Conservation (phyloP, 257 asterid species). For the Ballota nigra region DNA sequence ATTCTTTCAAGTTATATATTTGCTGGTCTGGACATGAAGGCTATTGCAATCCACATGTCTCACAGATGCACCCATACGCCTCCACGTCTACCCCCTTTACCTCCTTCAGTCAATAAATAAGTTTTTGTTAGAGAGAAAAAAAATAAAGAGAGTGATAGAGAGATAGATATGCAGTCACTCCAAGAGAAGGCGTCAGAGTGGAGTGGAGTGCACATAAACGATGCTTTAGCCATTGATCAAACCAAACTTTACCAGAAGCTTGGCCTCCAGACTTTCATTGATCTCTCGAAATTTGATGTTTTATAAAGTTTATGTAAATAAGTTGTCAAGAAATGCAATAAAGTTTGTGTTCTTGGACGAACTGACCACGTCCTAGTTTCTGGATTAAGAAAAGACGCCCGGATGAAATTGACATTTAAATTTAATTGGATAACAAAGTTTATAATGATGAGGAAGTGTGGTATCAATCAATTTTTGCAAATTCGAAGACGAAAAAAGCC, state of each 20-base stretch:
- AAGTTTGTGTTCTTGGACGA: background rate
- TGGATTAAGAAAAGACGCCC: background rate
- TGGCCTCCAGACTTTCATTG: constrained; percentile 78
- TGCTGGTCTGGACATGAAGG: too few species aligned
- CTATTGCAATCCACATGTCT: too few species aligned
- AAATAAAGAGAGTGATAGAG: background rate
- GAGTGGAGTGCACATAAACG: constrained; percentile 69
- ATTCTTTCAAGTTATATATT: too few species aligned
- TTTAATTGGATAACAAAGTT: constrained; percentile 43
- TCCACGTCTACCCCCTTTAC: too few species aligned
- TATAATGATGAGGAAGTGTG: constrained; percentile 90
- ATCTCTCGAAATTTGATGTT: constrained; percentile 45
- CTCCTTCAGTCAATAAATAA: background rate
- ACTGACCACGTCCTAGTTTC: background rate
- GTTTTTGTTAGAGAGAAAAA: too few species aligned
- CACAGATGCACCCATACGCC: too few species aligned
- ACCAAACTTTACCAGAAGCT: constrained; percentile 73
- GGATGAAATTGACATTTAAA: background rate
- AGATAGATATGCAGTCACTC: constrained; percentile 86
- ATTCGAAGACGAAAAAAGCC: constrained; percentile 88
- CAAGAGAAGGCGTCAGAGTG: constrained; percentile 92
- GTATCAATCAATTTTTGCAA: constrained; percentile 79
- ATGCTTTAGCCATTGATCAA: constrained; percentile 80
- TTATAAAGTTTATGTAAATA: constrained; percentile 3
- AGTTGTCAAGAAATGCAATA: background rate